A percentile compares a stretch with the other conserved stretches of the same genome.
Evolutionary conservation across 2,329 filamentous ascomycete species (phyloP).

Genomic region (Arthrobotrys conoides): DNA sequence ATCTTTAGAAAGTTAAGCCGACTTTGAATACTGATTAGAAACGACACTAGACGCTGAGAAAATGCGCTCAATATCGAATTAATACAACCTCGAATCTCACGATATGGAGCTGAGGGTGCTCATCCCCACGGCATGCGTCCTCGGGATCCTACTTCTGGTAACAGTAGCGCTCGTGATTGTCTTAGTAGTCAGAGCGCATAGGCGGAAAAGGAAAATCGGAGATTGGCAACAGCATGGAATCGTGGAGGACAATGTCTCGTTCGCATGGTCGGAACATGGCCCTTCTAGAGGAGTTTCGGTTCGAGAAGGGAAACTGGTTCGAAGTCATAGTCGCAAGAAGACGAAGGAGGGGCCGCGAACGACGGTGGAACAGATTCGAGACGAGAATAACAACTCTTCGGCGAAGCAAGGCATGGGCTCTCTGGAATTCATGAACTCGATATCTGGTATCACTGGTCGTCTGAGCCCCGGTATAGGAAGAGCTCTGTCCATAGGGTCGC

Average conservation of each 20-base stretch:
- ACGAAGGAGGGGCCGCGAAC: conserved; percentile 25
- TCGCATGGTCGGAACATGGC: conserved; percentile 56
- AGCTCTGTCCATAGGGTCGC: conserved; percentile 52
- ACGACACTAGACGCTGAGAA: conserved; percentile 1
- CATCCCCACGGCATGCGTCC: conserved; percentile 36
- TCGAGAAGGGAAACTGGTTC: conserved; percentile 54
- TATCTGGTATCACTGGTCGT: conserved; percentile 57
- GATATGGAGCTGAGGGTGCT: conserved; percentile 59
- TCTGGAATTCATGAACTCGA: conserved; percentile 57
- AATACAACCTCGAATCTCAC: neutral
- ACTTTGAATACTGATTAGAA: neutral
- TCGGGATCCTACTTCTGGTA: conserved; percentile 38
- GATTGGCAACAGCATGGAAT: conserved; percentile 48
- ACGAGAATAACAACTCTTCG: conserved; percentile 30
- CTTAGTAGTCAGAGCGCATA: conserved; percentile 32
- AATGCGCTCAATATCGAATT: conserved; percentile 30
- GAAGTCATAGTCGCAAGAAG: conserved; percentile 37
- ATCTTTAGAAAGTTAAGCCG: neutral
- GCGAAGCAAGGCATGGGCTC: conserved; percentile 37
- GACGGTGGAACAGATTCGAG: conserved; percentile 24
- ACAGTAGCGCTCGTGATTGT: conserved; percentile 29
- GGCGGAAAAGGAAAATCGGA: conserved; percentile 25
- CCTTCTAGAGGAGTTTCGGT: conserved; percentile 49
- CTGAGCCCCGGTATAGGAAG: conserved; percentile 56
- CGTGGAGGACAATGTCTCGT: conserved; percentile 51